Evolutionary conservation across 768 basidiomycete genomes (phyloP), one percentile per base, ranked within the genome.

Genomic region (Boletellus ananas): DNA sequence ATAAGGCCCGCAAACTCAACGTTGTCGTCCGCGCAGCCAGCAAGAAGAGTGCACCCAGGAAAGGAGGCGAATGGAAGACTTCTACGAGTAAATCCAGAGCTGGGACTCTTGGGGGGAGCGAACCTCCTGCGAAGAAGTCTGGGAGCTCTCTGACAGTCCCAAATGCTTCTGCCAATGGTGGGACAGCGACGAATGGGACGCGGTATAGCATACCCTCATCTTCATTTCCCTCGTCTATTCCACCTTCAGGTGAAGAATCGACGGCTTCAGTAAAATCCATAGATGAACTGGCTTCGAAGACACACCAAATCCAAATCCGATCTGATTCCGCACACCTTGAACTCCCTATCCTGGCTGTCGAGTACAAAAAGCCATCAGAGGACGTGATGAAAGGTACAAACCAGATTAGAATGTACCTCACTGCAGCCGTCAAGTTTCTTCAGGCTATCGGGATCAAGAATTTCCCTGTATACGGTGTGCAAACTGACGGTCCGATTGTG

Each of bases 391-490:
- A 54, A 34, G 49, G 49, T 2, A 54, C 44, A 8, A 54, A 54
- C 34, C 43, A 50, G 20, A 1, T 51, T 0, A 41, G 52, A 31
- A 54, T 51, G 44, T 51, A 51, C 18, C 49, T 54, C 18, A 45
- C 52, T 10, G 17, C 49, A 17, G 45, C 39, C 6, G 43, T 45
- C 34, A 54, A 53, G 12, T 54, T 45, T 29, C 52, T 51, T 4
- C 43, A 42, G 4, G 49, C 44, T 3, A 3, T 46, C 18, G 44
- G 52, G 14, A 54, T 54, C 34, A 46, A n/a, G 14, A 45, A 52
- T 4, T 0, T 38, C 3, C 29, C 49, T 5, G 52, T 53, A 25
- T 53, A 51, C 5, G 52, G 52, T 2, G 49, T 50, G 16, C 52
- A 53, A 14, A 45, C 52, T 3, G 52, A 53, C 13, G 52, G 52